A percentile compares a stretch with the other conserved stretches of the same genome.
phyloP scores from a whole-genome alignment of 1,284 basidiomycete species.

The Cryptococcus sp. region DNA sequence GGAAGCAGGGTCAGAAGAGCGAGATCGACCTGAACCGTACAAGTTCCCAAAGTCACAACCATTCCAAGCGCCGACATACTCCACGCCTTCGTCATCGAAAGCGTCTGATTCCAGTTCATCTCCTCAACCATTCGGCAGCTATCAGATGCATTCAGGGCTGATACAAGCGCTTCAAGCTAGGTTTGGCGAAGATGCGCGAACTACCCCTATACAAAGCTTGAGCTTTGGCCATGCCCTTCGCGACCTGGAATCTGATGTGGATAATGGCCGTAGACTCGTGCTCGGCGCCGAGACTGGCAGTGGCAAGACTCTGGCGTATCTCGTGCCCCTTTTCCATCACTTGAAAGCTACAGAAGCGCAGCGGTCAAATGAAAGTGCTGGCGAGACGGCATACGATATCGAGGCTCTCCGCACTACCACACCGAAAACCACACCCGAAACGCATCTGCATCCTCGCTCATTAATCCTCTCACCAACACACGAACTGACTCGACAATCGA shows the following conservation, averaged over 20 bases:
- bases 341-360: constrained; percentile 61
- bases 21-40: background rate
- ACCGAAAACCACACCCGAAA: constrained; percentile 8
- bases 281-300: constrained; percentile 85
- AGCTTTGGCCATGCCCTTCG: constrained; percentile 64
- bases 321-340: constrained; percentile 75
- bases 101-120: constrained; percentile 9
- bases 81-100: constrained; percentile 10
- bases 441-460: constrained; percentile 64
- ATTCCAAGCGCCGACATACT: constrained; percentile 17
- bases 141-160: constrained; percentile 62
- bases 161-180: constrained; percentile 61
- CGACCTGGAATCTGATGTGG: constrained; percentile 29
- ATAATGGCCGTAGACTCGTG: constrained; percentile 44
- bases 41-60: constrained; percentile 16
- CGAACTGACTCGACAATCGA: constrained; percentile 77
- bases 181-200: constrained; percentile 51
- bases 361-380: constrained; percentile 50
- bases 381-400: too few relatives aligned
- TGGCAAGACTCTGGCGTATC: constrained; percentile 86
- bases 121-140: constrained; percentile 29
- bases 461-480: constrained; percentile 83
- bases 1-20: background rate
- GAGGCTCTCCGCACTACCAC: too few relatives aligned
- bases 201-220: constrained; percentile 74